phyloP scores from a whole-genome alignment of 768 basidiomycete genomes.

The Suillus alpinus region DNA sequence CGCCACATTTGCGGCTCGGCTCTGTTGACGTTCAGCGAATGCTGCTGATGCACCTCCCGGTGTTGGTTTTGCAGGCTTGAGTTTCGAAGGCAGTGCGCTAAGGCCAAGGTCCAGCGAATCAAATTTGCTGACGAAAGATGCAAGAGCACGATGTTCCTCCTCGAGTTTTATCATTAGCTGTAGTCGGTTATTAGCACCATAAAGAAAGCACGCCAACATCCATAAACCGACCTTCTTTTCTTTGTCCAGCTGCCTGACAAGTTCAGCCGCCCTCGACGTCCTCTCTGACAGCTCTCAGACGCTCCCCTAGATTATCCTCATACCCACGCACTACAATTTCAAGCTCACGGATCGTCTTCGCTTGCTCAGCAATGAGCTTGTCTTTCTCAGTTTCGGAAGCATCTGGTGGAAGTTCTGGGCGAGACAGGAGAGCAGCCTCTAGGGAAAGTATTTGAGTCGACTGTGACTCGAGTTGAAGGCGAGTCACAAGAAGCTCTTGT shows the following conservation, averaged over 20 bases:
- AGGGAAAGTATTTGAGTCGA: conserved; percentile 81
- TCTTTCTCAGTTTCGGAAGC: conserved; percentile 76
- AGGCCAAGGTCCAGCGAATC: conserved; percentile 64
- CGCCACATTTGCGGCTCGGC: conserved; percentile 26
- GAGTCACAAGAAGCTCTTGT: conserved; percentile 80
- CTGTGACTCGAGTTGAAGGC: conserved; percentile 77
- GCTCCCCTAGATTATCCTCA: conserved; percentile 71
- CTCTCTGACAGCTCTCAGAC: conserved; percentile 60
- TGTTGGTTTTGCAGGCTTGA: conserved; percentile 47
- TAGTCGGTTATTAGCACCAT: background rate
- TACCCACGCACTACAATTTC: conserved; percentile 70
- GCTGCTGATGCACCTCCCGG: conserved; percentile 50
- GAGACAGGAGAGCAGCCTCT: conserved; percentile 70
- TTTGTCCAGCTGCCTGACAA: conserved; percentile 73
- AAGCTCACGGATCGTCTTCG: conserved; percentile 72
- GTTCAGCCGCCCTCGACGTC: conserved; percentile 75
- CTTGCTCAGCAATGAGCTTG: conserved; percentile 67
- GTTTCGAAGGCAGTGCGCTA: conserved; percentile 39
- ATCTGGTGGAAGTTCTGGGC: conserved; percentile 62
- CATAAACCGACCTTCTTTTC: conserved; percentile 59
- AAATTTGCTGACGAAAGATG: conserved; percentile 80
- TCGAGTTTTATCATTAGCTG: conserved; percentile 64
- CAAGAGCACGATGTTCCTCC: conserved; percentile 73
- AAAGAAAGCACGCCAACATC: background rate
- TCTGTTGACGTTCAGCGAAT: conserved; percentile 46